These are phyloP conservation scores for Heterobasidion occidentale DNA, from an alignment of 1,284 basidiomycete species.

Conservation along the genomic window DNA sequence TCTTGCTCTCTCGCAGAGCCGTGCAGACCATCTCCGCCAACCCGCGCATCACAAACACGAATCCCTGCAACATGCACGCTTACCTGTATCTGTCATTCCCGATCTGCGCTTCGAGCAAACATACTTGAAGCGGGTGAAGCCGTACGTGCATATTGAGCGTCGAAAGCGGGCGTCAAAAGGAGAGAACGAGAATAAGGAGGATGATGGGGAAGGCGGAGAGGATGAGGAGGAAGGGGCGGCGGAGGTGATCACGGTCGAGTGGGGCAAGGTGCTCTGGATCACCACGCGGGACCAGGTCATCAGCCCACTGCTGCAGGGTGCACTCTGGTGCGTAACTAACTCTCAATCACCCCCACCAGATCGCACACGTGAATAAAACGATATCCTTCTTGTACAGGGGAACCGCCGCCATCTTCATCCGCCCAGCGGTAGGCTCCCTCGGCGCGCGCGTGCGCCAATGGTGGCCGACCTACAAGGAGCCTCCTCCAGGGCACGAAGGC, in stretches of 20 bases:
- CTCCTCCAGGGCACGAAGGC: conserved; percentile 6
- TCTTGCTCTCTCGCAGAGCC: conserved; percentile 6
- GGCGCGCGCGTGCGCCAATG: not conserved
- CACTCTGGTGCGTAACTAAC: conserved; percentile 44
- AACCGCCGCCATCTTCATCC: conserved; percentile 9
- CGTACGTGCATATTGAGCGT: conserved; percentile 5
- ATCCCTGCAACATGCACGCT: conserved; percentile 8
- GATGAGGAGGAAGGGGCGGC: not conserved
- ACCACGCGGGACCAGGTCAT: conserved; percentile 63
- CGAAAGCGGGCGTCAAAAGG: not conserved
- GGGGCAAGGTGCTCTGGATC: conserved; percentile 53
- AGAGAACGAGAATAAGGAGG: conserved; percentile 19
- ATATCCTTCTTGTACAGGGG: conserved; percentile 7
- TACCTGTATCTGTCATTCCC: conserved; percentile 39
- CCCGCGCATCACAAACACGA: not conserved
- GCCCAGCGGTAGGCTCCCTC: conserved; percentile 4
- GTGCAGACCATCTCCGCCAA: not conserved
- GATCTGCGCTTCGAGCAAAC: conserved; percentile 69
- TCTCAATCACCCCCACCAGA: not conserved
- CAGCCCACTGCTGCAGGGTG: conserved; percentile 62
- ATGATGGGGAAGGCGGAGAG: conserved; percentile 15
- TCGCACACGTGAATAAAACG: not conserved
- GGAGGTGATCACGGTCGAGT: conserved; percentile 25
- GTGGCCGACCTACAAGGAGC: not conserved
- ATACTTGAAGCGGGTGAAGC: conserved; percentile 31